These are phyloP conservation scores for Nyctanthes arbortristis DNA, from an alignment of 257 asterid species.

Conservation along the genomic window DNA sequence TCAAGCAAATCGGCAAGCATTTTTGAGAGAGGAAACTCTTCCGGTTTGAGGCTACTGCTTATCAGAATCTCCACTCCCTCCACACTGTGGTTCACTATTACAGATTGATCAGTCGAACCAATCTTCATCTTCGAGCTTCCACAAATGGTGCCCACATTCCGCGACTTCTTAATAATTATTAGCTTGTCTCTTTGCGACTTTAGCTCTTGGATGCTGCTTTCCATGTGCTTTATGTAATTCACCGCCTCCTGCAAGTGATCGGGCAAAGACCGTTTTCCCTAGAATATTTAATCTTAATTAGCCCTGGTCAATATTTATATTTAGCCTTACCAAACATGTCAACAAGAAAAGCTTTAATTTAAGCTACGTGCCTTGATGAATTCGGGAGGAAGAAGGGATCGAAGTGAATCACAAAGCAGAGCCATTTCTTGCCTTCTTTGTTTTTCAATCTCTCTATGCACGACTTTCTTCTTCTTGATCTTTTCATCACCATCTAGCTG, in stretches of 20 bases:
- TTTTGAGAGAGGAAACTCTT: conserved; percentile 37
- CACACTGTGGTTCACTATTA: conserved; percentile 30
- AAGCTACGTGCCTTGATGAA: conserved; percentile 35
- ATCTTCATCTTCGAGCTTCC: not conserved
- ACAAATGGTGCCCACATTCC: not conserved
- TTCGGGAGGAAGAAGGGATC: conserved; percentile 44
- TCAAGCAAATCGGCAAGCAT: conserved; percentile 31
- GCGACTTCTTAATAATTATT: conserved; percentile 6
- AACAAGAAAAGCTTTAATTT: too few relatives aligned
- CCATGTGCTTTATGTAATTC: conserved; percentile 43
- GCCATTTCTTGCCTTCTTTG: conserved; percentile 52
- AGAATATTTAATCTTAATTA: not conserved
- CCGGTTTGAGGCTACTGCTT: conserved; percentile 12
- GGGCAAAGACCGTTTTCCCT: conserved; percentile 56
- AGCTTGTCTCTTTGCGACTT: conserved; percentile 32
- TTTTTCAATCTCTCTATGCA: conserved; percentile 47
- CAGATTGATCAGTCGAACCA: not conserved
- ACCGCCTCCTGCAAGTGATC: conserved; percentile 60
- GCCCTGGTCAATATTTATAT: too few relatives aligned
- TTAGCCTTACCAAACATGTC: not conserved
- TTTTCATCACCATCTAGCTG: too few relatives aligned
- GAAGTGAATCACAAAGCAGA: conserved; percentile 36
- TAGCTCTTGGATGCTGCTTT: conserved; percentile 33
- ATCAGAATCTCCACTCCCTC: conserved; percentile 52
- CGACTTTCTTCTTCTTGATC: conserved; percentile 21